A percentile compares a stretch with the other conserved stretches of the same genome.
phyloP scores from a whole-genome alignment of 1,139 yeast species.

The Pichia cactophila region DNA sequence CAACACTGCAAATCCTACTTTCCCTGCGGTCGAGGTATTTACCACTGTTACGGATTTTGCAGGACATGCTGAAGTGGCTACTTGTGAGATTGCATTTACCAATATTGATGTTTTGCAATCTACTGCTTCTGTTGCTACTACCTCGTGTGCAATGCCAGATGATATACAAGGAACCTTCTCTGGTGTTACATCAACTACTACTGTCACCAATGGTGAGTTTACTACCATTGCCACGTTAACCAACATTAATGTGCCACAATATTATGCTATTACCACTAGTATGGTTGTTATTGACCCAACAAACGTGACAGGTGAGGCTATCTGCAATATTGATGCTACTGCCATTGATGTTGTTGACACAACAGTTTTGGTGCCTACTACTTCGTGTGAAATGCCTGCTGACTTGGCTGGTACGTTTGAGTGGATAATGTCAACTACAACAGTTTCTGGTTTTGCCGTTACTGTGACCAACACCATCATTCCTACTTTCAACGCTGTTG shows the following conservation, averaged over 20 bases:
- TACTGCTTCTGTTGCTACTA: neutral
- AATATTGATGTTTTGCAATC: constrained; percentile 4
- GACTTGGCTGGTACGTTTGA: neutral
- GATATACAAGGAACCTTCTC: neutral
- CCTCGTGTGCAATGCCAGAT: constrained; percentile 5
- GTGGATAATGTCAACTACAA: too few relatives aligned
- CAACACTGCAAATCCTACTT: neutral
- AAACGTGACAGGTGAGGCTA: neutral
- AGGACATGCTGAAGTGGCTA: neutral
- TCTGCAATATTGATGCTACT: neutral
- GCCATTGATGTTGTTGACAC: neutral
- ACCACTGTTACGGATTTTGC: neutral
- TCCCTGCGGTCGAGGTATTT: too few relatives aligned
- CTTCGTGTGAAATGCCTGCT: neutral
- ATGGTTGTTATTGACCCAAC: neutral
- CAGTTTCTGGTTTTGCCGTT: too few relatives aligned
- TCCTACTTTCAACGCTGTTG: too few relatives aligned
- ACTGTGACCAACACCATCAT: too few relatives aligned
- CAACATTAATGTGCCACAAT: neutral
- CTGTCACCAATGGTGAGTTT: neutral
- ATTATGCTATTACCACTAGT: neutral
- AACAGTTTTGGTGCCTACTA: neutral
- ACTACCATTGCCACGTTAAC: neutral
- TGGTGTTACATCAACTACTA: neutral
- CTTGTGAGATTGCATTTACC: neutral